Base-by-base conservation (phyloP, 345 rosid species). In the Citrus medica region DNA sequence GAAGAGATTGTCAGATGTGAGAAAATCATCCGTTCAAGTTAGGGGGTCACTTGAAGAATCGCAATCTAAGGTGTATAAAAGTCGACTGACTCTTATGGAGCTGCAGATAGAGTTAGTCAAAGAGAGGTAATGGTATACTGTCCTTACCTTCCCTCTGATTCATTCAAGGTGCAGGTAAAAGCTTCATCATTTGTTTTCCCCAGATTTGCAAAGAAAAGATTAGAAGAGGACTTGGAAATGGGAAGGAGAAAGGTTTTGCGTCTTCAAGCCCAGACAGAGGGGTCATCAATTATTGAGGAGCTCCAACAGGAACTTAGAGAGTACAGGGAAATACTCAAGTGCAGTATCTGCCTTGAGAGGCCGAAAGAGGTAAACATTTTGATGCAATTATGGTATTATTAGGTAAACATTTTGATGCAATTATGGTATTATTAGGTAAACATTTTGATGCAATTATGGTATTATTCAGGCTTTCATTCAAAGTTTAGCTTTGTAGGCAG, bases 321-420 rank as follows among this genome's bases (percentile, higher is more conserved):
- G 82, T 97, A 92, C 90, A 90, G 82, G 84, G 99, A 94, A 80
- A 89, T 97, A 71, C 85, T 97, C 38, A 97, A 94, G 86, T 97
- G 99, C 84, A 89, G 91, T 79, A 88, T 92, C 83, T 97, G 99
- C 80, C 89, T 53, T 76, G 96, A 94, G 77, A 86, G 94, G 76
- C 88, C 93, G 38, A 97, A 97, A 87, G 98, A 97, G 99, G 98
- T 91, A 87, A 73, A 19, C 51, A 4, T 71, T 62, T 60, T 19
- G 22, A 53, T 33, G 19, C 25, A 19, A 75, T 30, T 70, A 32
- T 69, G 8, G 61, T 68, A 67, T 74, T 64, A 28, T 73, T 19
- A n/a, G n/a, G n/a, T n/a, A n/a, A n/a, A n/a, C n/a, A n/a, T n/a
- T n/a, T n/a, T n/a, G n/a, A n/a, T n/a, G n/a, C 25, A 19, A 75